Conservation (phyloP, 805 yeast species). For the Cyberlindnera xylosilytica region DNA sequence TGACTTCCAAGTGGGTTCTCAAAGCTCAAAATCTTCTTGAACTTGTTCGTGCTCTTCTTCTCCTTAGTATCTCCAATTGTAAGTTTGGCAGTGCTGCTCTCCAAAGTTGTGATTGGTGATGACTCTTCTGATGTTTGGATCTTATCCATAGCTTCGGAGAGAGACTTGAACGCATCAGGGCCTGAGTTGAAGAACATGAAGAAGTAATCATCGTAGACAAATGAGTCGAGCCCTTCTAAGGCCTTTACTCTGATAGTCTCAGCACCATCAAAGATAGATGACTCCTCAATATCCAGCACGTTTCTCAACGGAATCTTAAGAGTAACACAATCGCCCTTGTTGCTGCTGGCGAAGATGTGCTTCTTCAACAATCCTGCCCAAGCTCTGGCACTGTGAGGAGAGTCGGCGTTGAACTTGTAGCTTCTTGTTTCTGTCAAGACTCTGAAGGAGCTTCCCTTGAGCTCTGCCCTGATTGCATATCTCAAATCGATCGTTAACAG, state of each 20-base stretch:
- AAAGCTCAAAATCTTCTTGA: slow-evolving; percentile 2
- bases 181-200: slow-evolving; percentile 64
- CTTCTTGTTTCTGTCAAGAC: slow-evolving; percentile 55
- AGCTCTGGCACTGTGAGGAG: slow-evolving; percentile 64
- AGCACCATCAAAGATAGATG: slow-evolving; percentile 52
- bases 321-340: slow-evolving; percentile 67
- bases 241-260: slow-evolving; percentile 60
- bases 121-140: slow-evolving; percentile 1
- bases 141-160: slow-evolving; percentile 36
- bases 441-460: slow-evolving; percentile 35
- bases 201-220: slow-evolving; percentile 63
- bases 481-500: slow-evolving; percentile 68
- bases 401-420: slow-evolving; percentile 71
- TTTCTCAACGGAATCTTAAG: slow-evolving; percentile 73
- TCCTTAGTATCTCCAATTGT: not conserved
- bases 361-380: slow-evolving; percentile 79
- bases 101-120: slow-evolving; percentile 1
- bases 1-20: not conserved
- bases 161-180: slow-evolving; percentile 36
- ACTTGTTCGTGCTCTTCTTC: slow-evolving; percentile 2
- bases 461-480: slow-evolving; percentile 57
- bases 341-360: slow-evolving; percentile 70
- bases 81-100: slow-evolving; percentile 9
- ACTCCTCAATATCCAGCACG: slow-evolving; percentile 57
- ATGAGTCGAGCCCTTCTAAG: slow-evolving; percentile 49